Base-by-base conservation (phyloP, 208 protist genomes). In the Endotrypanum monterogeii region DNA sequence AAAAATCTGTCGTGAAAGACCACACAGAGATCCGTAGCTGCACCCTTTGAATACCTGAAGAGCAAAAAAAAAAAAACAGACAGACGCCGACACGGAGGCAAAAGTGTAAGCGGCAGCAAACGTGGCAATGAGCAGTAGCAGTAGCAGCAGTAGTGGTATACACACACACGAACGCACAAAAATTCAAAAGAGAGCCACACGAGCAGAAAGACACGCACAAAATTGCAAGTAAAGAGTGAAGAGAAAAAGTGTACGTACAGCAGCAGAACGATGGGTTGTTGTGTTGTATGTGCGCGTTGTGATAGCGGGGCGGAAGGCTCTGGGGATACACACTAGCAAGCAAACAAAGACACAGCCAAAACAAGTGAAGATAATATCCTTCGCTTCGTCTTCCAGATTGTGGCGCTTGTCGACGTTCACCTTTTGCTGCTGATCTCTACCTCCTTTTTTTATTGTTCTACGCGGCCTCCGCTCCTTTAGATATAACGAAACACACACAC, bases 391-490 rank as follows among this genome's bases (percentile, higher is more conserved):
- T 46, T 46, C 41, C 41, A 46, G 41, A 3, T 46, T 9, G 41
- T 46, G 41, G 41, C 7, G 41, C 41, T 60, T 46, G 41, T 46
- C 41, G 48, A 25, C 23, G 44, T 14, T 57, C 20, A 71, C 25
- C 18, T 23, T 54, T 37, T 54, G 37, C 35, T 66, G 37, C 18
- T 25, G 57, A 2, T 50, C 72, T 72, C 30, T 2, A 58, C 58
- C 52, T 73, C 60, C 72, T 72, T 20, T 2, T 67, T 67, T 65
- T 73, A n/a, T 65, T 55, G 32, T 37, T 66, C n/a, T 2, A 23
- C 5, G 32, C 44, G 20, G 6, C 20, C 50, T 61, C 25, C 51
- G 2, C 37, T 68, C 11, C 25, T 32, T 35, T 52, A 30, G 16
- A 8, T 35, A 35, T 3, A 57, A 12, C 37, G n/a, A 16, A 62